Conservation (phyloP, 169 alveolate genomes). For the Eimeria sp. region DNA sequence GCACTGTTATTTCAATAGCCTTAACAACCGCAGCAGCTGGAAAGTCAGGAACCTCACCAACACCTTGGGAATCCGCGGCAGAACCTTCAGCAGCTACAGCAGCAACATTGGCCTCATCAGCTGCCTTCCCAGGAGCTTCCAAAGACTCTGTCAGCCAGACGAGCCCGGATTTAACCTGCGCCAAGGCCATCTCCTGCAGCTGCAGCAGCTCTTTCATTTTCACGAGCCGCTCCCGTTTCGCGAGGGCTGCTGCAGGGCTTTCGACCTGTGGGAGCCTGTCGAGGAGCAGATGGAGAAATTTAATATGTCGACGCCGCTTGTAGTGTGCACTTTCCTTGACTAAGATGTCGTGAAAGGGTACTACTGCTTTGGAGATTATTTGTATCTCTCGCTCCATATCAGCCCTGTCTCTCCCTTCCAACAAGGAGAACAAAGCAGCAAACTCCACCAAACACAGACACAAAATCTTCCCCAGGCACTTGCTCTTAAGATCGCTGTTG, state of each 20-base stretch:
- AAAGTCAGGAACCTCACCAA: not conserved
- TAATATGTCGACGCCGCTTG: not conserved
- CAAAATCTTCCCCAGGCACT: not conserved
- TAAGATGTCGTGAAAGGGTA: not conserved
- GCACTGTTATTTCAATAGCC: not conserved
- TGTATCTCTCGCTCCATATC: not conserved
- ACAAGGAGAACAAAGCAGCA: not conserved
- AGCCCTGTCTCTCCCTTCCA: not conserved
- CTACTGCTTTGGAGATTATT: not conserved
- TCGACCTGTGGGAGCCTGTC: not conserved
- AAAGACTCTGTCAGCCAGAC: not conserved
- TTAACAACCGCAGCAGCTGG: not conserved
- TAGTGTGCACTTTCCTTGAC: not conserved
- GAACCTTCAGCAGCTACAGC: not conserved
- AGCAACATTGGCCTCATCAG: not conserved
- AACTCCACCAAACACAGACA: slow-evolving; percentile 4
- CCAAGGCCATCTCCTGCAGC: slow-evolving; percentile 1
- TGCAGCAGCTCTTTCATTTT: not conserved
- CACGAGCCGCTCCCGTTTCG: not conserved
- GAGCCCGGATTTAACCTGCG: not conserved
- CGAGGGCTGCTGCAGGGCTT: not conserved
- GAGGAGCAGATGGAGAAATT: not conserved
- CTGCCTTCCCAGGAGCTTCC: not conserved
- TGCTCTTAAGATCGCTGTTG: not conserved
- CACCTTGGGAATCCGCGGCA: not conserved